Base-by-base conservation (phyloP, 495 filamentous ascomycete genomes). In the Penicillium argentinense region DNA sequence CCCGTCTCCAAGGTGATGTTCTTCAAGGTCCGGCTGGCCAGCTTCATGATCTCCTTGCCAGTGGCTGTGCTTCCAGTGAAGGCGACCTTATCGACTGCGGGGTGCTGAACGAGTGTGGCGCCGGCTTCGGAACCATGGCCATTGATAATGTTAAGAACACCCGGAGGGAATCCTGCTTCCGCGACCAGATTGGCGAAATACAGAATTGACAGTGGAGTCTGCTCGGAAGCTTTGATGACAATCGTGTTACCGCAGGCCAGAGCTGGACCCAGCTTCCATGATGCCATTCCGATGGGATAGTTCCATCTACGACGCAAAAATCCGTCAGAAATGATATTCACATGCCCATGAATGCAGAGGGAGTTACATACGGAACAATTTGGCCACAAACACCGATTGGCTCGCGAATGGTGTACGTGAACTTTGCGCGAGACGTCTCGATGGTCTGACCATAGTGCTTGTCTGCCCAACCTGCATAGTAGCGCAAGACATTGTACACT, bases 391-490 rank as follows among this genome's bases (percentile, higher is more conserved):
- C 29, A n/a, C 29, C 29, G 29, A 14, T 14, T 16, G 42, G 42
- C 17, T 45, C 17, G 13, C 29, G 42, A 45, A 33, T 9, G 9
- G 42, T 45, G 11, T 45, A 45, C 3, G 42, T 14, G 21, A 45
- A 34, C 7, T 23, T 21, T 17, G 24, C 13, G 2, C 8, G 16
- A 12, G 12, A 18, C 2, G 42, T 34, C 4, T 45, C 42, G 28
- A 45, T 45, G 6, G 42, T 45, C 18, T 45, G 28, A 14, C 42
- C 42, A 23, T 13, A 33, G 28, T 22, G 11, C 42, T 45, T 45
- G 19, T 45, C 42, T 17, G 42, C 42, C 42, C 42, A 45, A 3
- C 42, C 42, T 13, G 37, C 55, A 12, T 39, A 30, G 32, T 49
- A 45, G 22, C 42, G 29, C 18, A 45, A 34, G 23, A 18, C 13